Evolutionary conservation across 2,329 filamentous ascomycete species (phyloP), one percentile per base, ranked within the genome.

Genomic region (Verticillium albo-atrum): DNA sequence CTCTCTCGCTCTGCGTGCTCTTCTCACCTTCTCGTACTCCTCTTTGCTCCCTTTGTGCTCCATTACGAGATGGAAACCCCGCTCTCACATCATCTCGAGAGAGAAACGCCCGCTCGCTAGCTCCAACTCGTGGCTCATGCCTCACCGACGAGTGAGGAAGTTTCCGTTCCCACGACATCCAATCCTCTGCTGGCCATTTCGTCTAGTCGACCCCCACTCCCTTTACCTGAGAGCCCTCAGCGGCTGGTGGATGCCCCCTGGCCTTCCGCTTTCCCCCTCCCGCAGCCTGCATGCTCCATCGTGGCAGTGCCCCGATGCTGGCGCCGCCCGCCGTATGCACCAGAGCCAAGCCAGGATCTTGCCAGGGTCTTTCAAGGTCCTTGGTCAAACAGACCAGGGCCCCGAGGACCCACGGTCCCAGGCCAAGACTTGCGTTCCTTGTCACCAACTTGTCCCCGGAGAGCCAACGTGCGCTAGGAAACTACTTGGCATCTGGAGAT

Each of bases 401-500:
- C 37, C 42, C 20, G 25, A 47, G 42, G 35, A 47, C 42, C 42
- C 42, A 20, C 25, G n/a, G n/a, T 47, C 42, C 42, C 20, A 23
- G 47, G 62, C 58, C 60, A 62, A 61, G 60, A 63, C 62, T 52
- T 62, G 57, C 54, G 58, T 60, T 61, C 56, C 58, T 61, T 59
- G 62, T 63, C 60, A 62, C 58, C 55, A 51, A 30, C 56, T 57
- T 62, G 62, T 63, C 61, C 57, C 54, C 28, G 17, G 35, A 47
- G 58, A 62, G 61, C 58, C 62, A 47, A 59, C 56, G 32, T 32
- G 42, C 50, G 50, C 58, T 59, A 59, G 60, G 58, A 61, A 58
- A 57, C 61, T 63, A 63, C 62, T 62, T 63, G 58, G 58, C 60
- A 61, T 59, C 62, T 59, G 51, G 56, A 56, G 52, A 59, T 59